phyloP scores from a whole-genome alignment of 1,284 basidiomycete species.

The Inonotus hispidus region DNA sequence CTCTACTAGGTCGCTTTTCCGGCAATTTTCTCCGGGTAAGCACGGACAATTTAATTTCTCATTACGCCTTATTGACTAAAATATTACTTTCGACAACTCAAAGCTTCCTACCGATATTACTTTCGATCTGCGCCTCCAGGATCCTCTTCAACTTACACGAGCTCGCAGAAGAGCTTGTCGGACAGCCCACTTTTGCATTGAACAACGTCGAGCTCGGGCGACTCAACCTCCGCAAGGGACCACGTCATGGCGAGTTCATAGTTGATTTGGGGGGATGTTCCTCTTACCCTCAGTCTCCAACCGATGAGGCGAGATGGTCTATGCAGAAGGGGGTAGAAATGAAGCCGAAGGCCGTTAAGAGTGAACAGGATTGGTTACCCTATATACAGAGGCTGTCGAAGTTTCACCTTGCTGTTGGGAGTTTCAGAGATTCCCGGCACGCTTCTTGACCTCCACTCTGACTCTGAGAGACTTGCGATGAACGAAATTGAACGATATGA shows the following conservation, averaged over 20 bases:
- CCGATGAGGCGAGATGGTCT: neutral
- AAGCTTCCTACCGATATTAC: constrained; percentile 11
- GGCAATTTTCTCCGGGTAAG: constrained; percentile 12
- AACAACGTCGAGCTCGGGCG: constrained; percentile 15
- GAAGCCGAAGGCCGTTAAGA: neutral
- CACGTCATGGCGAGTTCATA: constrained; percentile 11
- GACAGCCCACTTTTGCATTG: constrained; percentile 12
- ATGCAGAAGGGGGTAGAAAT: neutral
- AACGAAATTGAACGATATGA: neutral
- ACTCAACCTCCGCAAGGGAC: constrained; percentile 11
- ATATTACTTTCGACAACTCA: neutral
- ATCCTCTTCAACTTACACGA: constrained; percentile 15
- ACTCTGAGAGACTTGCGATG: too few relatives aligned
- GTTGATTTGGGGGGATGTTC: neutral
- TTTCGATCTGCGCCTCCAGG: constrained; percentile 13
- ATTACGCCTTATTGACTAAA: too few relatives aligned
- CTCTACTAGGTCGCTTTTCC: constrained; percentile 9
- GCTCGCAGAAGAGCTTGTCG: constrained; percentile 13
- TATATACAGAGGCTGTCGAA: constrained; percentile 5
- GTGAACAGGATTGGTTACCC: constrained; percentile 1
- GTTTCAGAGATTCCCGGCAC: neutral
- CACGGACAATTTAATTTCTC: neutral
- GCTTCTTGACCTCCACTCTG: too few relatives aligned
- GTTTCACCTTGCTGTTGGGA: neutral
- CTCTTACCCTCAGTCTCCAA: neutral